Evolutionary conservation across 768 basidiomycete genomes (phyloP).

Genomic region (Mycena belliarum): DNA sequence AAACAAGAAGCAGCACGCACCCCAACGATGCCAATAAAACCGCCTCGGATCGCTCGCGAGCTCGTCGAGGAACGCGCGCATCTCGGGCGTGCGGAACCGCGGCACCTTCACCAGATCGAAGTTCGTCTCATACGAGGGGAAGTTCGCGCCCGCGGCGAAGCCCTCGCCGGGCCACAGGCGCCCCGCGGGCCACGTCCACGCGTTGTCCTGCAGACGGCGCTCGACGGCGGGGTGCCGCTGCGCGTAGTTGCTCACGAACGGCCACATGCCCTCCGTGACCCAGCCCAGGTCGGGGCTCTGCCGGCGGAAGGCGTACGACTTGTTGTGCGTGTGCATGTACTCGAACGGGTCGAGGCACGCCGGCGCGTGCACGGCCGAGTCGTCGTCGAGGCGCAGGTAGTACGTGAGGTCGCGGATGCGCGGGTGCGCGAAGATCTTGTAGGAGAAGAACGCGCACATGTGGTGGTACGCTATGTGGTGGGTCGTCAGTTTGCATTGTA

Average conservation of each 20-base stretch:
- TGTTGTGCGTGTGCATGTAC: slow-evolving; percentile 15
- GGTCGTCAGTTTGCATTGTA: background rate
- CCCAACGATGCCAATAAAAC: slow-evolving; percentile 25
- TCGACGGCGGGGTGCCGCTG: slow-evolving; percentile 16
- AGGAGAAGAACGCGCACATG: slow-evolving; percentile 25
- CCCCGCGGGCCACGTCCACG: slow-evolving; percentile 8
- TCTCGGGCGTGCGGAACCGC: slow-evolving; percentile 17
- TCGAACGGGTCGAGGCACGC: slow-evolving; percentile 25
- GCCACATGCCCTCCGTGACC: slow-evolving; percentile 19
- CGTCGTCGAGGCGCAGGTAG: slow-evolving; percentile 26
- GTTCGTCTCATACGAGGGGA: slow-evolving; percentile 18
- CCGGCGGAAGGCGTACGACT: slow-evolving; percentile 18
- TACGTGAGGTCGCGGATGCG: slow-evolving; percentile 20
- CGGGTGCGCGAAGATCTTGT: slow-evolving; percentile 24
- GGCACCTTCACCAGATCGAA: slow-evolving; percentile 22
- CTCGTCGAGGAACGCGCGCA: slow-evolving; percentile 15
- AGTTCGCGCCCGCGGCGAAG: slow-evolving; percentile 8
- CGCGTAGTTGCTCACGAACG: slow-evolving; percentile 21
- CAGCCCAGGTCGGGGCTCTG: slow-evolving; percentile 10
- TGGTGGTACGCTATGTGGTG: slow-evolving; percentile 21
- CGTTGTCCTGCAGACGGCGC: slow-evolving; percentile 5
- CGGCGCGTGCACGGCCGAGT: slow-evolving; percentile 16
- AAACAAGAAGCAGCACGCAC: slow-evolving; percentile 3
- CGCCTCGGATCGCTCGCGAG: slow-evolving; percentile 18
- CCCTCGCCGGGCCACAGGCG: background rate